Base-by-base conservation (phyloP, 352 stramenopile species). In the Globisporangium iwayamae region DNA sequence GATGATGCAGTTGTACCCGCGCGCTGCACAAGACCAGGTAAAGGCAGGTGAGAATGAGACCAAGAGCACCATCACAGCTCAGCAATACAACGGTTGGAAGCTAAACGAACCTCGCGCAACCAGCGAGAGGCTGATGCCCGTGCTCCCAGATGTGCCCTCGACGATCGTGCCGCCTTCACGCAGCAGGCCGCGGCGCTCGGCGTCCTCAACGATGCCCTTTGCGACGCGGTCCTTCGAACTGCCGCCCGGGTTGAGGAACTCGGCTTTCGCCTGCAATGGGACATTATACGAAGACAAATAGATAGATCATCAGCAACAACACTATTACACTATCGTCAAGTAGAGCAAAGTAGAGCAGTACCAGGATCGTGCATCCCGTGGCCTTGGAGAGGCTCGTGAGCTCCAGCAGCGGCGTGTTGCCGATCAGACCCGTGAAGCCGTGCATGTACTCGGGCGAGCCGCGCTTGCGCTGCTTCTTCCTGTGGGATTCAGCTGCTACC, bases 141-240 rank as follows among this genome's bases (percentile, higher is more conserved):
- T 99, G 56, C 94, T 99, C 13, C 97, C 98, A 1, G 93, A 98
- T 3, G 97, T 99, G 51, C 97, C 97, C 77, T 99, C 97, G 5
- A 99, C 86, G 46, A 99, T 97, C 3, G 97, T 90, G 4, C 97
- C 95, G 60, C 96, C 93, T 32, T 82, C 70, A 20, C 82, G 85
- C n/a, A 99, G 68, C 45, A 94, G 63, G 2, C 91, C 93, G 30
- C 80, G 71, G 48, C 77, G 67, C 75, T 99, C 97, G 0, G 96
- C 96, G 50, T 97, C 83, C 55, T 96, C 79, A 45, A 99, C 93
- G 71, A 99, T 99, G 51, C 79, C 87, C 60, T 96, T 89, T 6
- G 97, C 98, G 8, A 98, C 89, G 28, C 98, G 87, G 74, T 99
- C 97, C 70, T 99, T 99, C 2, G 94, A 97, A 54, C 94, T 99